phyloP scores from a whole-genome alignment of 2,329 filamentous ascomycete genomes.

The Clonostachys sp. region DNA sequence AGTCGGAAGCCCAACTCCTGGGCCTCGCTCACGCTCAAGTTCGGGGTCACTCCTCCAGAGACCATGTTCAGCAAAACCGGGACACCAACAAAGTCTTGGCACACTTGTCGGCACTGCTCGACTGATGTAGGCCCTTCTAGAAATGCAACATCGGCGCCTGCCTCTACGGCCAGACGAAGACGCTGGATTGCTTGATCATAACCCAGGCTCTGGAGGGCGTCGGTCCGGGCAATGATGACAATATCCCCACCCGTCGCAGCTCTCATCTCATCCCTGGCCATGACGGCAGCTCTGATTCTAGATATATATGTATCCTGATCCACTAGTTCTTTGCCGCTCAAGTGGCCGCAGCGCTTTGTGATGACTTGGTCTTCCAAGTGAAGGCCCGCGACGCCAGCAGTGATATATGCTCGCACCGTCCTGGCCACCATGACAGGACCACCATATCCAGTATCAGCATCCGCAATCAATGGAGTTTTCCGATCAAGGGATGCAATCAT shows the following conservation, averaged over 20 bases:
- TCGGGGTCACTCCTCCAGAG: slow-evolving; percentile 49
- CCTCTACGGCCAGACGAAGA: slow-evolving; percentile 42
- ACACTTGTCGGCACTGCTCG: slow-evolving; percentile 42
- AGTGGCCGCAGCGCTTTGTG: slow-evolving; percentile 62
- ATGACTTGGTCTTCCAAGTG: slow-evolving; percentile 63
- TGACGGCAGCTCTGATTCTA: slow-evolving; percentile 51
- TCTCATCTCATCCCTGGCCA: slow-evolving; percentile 39
- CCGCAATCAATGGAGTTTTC: slow-evolving; percentile 53
- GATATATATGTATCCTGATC: slow-evolving; percentile 39
- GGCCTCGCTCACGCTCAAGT: slow-evolving; percentile 47
- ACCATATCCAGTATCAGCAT: slow-evolving; percentile 55
- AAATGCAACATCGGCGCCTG: slow-evolving; percentile 55
- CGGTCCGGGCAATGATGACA: slow-evolving; percentile 61
- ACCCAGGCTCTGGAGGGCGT: slow-evolving; percentile 51
- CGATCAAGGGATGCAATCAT: slow-evolving; percentile 60
- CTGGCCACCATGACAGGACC: slow-evolving; percentile 48
- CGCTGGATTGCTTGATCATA: slow-evolving; percentile 52
- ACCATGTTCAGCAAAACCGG: slow-evolving; percentile 54
- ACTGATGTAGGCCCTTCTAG: slow-evolving; percentile 52
- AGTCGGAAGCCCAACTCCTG: slow-evolving; percentile 51
- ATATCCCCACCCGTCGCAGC: slow-evolving; percentile 38
- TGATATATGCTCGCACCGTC: slow-evolving; percentile 46
- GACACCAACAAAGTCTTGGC: slow-evolving; percentile 40
- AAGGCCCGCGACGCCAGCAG: slow-evolving; percentile 51
- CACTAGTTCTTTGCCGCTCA: slow-evolving; percentile 59